These are phyloP conservation scores for Cytospora piceae DNA, from an alignment of 2,329 filamentous ascomycete species.

Conservation along the genomic window DNA sequence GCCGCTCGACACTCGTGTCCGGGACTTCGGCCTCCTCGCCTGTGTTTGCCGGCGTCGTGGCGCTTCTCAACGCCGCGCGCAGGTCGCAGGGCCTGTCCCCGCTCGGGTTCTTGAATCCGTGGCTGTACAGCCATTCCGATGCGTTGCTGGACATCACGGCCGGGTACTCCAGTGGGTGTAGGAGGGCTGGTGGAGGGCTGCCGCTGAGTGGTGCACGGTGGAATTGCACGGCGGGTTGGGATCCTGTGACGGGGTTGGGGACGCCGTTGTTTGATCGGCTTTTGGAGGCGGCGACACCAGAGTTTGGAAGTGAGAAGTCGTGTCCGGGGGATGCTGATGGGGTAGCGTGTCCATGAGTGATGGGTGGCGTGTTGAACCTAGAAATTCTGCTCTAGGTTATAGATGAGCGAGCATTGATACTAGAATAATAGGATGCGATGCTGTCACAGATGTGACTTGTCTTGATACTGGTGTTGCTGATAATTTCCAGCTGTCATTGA, in stretches of 20 bases:
- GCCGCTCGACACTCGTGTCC: slow-evolving; percentile 35
- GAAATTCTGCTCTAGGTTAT: background rate
- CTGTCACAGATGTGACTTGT: background rate
- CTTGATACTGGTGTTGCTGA: too few species aligned
- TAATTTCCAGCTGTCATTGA: too few species aligned
- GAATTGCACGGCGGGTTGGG: slow-evolving; percentile 49
- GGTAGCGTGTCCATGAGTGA: background rate
- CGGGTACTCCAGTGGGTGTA: slow-evolving; percentile 31
- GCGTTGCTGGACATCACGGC: slow-evolving; percentile 39
- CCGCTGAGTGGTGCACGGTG: slow-evolving; percentile 18
- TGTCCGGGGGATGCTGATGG: background rate
- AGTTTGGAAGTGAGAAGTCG: background rate
- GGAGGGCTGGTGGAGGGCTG: slow-evolving; percentile 10
- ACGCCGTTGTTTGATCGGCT: slow-evolving; percentile 27
- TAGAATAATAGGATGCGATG: background rate
- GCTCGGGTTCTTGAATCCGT: slow-evolving; percentile 44
- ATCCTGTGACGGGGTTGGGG: slow-evolving; percentile 29
- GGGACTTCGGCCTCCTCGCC: slow-evolving; percentile 44
- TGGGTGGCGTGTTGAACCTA: background rate
- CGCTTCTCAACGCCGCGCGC: slow-evolving; percentile 48
- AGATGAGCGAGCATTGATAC: background rate
- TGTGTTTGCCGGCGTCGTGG: slow-evolving; percentile 45
- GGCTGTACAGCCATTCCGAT: slow-evolving; percentile 40
- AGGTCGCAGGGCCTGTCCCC: slow-evolving; percentile 40
- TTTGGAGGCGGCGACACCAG: slow-evolving; percentile 23